phyloP scores from a whole-genome alignment of 129 eudicot species.

The Deinandra increscens region DNA sequence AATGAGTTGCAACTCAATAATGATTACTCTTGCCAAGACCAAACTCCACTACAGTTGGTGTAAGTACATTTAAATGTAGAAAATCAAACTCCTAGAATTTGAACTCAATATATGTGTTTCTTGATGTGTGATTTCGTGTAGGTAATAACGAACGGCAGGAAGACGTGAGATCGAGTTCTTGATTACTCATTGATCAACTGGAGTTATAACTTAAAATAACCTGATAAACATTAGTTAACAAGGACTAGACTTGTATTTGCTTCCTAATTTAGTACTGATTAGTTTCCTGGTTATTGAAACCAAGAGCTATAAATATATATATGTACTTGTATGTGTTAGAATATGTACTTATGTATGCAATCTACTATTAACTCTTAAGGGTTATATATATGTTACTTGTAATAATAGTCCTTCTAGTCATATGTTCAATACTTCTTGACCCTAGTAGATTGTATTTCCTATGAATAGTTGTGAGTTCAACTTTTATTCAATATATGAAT shows the following conservation, averaged over 20 bases:
- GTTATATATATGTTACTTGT: no score
- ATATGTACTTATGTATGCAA: no score
- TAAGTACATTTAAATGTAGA: slow-evolving; percentile 43
- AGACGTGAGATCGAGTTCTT: no score
- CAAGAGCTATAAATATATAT: neutral
- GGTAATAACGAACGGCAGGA: neutral
- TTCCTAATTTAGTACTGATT: neutral
- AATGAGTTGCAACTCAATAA: slow-evolving; percentile 51
- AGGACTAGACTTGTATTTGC: neutral
- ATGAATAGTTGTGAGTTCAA: no score
- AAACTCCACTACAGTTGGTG: slow-evolving; percentile 79
- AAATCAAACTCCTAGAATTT: no score
- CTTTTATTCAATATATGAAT: no score
- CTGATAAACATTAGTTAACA: neutral
- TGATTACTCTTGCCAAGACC: slow-evolving; percentile 69
- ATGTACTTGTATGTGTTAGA: neutral
- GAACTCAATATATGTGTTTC: no score
- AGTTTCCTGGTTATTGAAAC: neutral
- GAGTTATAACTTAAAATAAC: neutral
- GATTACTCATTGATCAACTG: neutral
- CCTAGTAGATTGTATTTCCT: no score
- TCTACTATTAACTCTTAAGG: no score
- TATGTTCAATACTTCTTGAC: no score
- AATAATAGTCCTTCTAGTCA: no score
- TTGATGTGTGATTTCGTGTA: neutral